Evolutionary conservation across 768 basidiomycete genomes (phyloP).

Genomic region (Xanthoconium stramineum): DNA sequence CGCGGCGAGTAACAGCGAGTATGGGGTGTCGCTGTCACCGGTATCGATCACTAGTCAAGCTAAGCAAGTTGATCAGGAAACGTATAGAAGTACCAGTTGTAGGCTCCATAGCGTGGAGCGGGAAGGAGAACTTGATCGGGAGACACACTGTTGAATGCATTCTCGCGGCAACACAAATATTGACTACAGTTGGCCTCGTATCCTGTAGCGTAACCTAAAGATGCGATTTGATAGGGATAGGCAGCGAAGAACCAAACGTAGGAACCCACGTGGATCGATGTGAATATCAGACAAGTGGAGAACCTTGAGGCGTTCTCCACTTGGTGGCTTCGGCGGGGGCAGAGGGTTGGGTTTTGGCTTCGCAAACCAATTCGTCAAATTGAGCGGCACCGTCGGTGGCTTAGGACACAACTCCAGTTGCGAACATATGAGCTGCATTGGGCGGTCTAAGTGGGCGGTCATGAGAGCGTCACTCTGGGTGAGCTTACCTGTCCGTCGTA

Average conservation of each 20-base stretch:
- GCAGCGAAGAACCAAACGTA: not conserved
- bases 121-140: slow-evolving; percentile 47
- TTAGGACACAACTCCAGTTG: slow-evolving; percentile 36
- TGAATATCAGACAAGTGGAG: slow-evolving; percentile 50
- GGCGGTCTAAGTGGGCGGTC: not conserved
- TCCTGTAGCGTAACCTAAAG: slow-evolving; percentile 61
- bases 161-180: slow-evolving; percentile 59
- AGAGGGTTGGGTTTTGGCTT: slow-evolving; percentile 49
- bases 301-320: slow-evolving; percentile 46
- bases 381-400: slow-evolving; percentile 39
- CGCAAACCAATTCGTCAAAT: slow-evolving; percentile 48
- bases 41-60: not conserved
- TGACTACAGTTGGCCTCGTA: slow-evolving; percentile 67
- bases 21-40: slow-evolving; percentile 52
- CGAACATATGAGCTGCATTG: slow-evolving; percentile 31
- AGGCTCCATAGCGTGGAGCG: slow-evolving; percentile 62
- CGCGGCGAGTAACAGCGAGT: slow-evolving; percentile 53
- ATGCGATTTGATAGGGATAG: not conserved
- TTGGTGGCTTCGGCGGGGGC: slow-evolving; percentile 39
- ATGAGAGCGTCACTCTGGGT: not conserved
- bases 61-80: no score
- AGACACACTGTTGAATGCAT: slow-evolving; percentile 43
- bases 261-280: slow-evolving; percentile 45
- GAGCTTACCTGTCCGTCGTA: slow-evolving; percentile 46
- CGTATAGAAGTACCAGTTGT: slow-evolving; percentile 5